A percentile compares a stretch with the other conserved stretches of the same genome.
Evolutionary conservation across 192 early-diverging fungal species (phyloP).

Genomic region (Entomortierella beljakovae): DNA sequence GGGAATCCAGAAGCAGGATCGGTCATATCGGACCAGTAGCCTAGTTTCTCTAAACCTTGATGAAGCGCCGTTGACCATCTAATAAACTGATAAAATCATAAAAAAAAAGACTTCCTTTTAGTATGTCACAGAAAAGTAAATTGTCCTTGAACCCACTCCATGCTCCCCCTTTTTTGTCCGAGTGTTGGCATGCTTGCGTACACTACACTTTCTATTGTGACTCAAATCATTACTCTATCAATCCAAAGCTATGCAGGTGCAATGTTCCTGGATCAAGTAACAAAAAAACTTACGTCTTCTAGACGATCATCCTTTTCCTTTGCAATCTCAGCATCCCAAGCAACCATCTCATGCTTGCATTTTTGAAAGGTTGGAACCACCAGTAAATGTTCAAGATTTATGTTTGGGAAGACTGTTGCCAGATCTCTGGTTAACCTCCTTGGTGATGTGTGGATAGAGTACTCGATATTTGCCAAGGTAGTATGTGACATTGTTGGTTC

Average conservation of each 20-base stretch:
- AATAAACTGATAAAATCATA: constrained; percentile 65
- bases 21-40: constrained; percentile 91
- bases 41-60: constrained; percentile 60
- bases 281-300: constrained; percentile 66
- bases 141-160: too few relatives aligned
- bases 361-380: constrained; percentile 88
- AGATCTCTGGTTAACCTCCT: constrained; percentile 75
- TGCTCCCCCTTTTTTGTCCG: too few relatives aligned
- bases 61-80: constrained; percentile 75
- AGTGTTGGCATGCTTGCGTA: too few relatives aligned
- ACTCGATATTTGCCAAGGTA: constrained; percentile 57
- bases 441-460: constrained; percentile 60
- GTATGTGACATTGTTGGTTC: constrained; percentile 30
- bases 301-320: constrained; percentile 86
- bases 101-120: too few relatives aligned
- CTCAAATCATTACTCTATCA: too few relatives aligned
- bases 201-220: too few relatives aligned
- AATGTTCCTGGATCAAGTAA: constrained; percentile 5
- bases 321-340: constrained; percentile 74
- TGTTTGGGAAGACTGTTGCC: constrained; percentile 75
- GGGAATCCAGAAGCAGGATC: constrained; percentile 93
- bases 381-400: constrained; percentile 62
- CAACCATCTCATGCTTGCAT: constrained; percentile 81
- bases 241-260: too few relatives aligned
- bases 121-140: too few relatives aligned